phyloP scores from a whole-genome alignment of 495 filamentous ascomycete species.

The Apiosordaria backusii region DNA sequence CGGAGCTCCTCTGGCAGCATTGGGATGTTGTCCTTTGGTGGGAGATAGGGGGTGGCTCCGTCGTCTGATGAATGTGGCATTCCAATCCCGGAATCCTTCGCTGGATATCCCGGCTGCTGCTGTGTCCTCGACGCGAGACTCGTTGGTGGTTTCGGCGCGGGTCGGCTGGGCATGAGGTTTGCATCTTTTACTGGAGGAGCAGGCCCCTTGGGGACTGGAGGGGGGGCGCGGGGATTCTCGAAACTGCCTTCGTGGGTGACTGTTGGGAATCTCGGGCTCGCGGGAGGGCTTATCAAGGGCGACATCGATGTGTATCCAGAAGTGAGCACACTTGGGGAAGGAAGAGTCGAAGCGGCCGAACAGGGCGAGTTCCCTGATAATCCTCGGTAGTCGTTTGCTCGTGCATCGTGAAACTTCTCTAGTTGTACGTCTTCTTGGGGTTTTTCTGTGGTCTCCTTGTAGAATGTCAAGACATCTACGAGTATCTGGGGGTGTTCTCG shows the following conservation, averaged over 20 bases:
- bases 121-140: conserved; percentile 45
- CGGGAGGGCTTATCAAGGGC: conserved; percentile 73
- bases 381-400: conserved; percentile 54
- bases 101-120: conserved; percentile 34
- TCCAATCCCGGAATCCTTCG: conserved; percentile 53
- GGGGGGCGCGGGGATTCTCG: conserved; percentile 91
- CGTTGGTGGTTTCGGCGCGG: conserved; percentile 64
- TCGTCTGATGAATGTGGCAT: conserved; percentile 55
- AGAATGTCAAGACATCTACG: conserved; percentile 92
- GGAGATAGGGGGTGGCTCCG: conserved; percentile 42
- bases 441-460: conserved; percentile 84
- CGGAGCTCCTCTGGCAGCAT: conserved; percentile 54
- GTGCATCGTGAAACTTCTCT: conserved; percentile 91
- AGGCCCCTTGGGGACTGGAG: conserved; percentile 70
- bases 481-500: conserved; percentile 92
- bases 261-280: conserved; percentile 87
- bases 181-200: conserved; percentile 45
- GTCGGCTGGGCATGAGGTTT: conserved; percentile 59
- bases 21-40: conserved; percentile 44
- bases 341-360: conserved; percentile 32
- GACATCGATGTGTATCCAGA: conserved; percentile 53
- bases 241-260: conserved; percentile 87
- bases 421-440: conserved; percentile 80
- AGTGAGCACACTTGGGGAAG: conserved; percentile 45
- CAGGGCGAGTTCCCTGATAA: conserved; percentile 39